These are phyloP conservation scores for Sporobolus alterniflorus DNA, from an alignment of 202 grass and related monocot species.

Conservation along the genomic window DNA sequence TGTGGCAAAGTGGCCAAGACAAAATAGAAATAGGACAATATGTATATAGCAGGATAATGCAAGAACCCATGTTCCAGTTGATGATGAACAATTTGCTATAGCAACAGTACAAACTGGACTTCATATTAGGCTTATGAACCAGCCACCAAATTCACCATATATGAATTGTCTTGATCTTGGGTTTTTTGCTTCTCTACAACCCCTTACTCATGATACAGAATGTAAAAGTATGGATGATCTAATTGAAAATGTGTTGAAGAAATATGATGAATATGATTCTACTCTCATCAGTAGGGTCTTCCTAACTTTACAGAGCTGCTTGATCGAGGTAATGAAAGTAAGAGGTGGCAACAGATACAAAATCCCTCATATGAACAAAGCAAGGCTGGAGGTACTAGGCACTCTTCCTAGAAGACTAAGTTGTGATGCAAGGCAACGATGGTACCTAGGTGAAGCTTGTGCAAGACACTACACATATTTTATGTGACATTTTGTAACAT, in stretches of 20 bases:
- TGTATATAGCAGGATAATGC: background rate
- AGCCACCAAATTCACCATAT: background rate
- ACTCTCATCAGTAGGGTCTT: no score
- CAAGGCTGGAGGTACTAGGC: no score
- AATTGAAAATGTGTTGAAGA: background rate
- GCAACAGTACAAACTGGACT: background rate
- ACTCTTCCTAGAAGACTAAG: no score
- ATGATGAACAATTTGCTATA: background rate
- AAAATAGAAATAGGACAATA: background rate
- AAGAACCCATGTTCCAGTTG: background rate
- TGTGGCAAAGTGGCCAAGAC: background rate
- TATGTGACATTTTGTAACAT: no score
- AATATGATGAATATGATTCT: background rate
- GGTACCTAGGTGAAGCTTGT: no score
- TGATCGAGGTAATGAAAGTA: no score
- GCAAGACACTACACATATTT: no score
- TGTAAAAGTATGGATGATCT: background rate
- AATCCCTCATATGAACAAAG: no score
- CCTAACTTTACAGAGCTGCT: no score
- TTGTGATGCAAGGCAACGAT: no score
- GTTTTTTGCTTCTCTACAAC: background rate
- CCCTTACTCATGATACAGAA: background rate
- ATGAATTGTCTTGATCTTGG: background rate
- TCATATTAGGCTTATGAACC: background rate
- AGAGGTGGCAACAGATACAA: no score